Evolutionary conservation across 1,284 basidiomycete species (phyloP), one percentile per base, ranked within the genome.

Genomic region (Entoloma clypeatum): DNA sequence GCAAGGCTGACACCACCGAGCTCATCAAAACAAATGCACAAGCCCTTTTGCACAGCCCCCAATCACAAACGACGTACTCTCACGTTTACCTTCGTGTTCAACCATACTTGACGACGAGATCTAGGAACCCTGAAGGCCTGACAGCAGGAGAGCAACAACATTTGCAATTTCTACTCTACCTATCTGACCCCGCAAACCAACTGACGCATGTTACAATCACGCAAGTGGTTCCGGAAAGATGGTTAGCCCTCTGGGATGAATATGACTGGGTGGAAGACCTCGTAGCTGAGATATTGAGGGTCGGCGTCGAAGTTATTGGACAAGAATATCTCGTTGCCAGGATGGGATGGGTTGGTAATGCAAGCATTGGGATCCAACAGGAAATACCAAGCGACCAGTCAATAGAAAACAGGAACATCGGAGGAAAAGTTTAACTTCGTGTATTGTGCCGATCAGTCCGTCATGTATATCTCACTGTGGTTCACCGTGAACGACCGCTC

Each of bases 191-290:
- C 3, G 69, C 69, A 5, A 90, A 97, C 60, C 73, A 81, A 29
- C 68, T 97, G 36, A 71, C 72, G 5, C 84, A 85, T 58, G 80
- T 79, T 5, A 89, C 87, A 0, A 61, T 89, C 38, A 88, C 87
- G 4, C 93, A 97, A 59, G 74, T 80, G 5, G 73, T 92, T 8
- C 91, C 93, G 0, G 73, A 67, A 5, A 69, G 75, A 41, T 97
- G 93, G 93, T 62, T 96, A 40, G 78, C 82, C 1, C 70, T 94
- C 23, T 92, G 89, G 79, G 92, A 95, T 59, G 79, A 86, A 47
- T 88, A 91, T 58, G 90, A 94, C 38, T 97, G 94, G 94, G 92
- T 96, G 4, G 94, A 97, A 64, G 92, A 96, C 59, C 64, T 86
- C 17, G 77, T 95, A 44, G 92, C 92, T 1, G 93, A 95, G 54